phyloP scores from a whole-genome alignment of 495 filamentous ascomycete genomes.

The Hyaloscypha bicolor region DNA sequence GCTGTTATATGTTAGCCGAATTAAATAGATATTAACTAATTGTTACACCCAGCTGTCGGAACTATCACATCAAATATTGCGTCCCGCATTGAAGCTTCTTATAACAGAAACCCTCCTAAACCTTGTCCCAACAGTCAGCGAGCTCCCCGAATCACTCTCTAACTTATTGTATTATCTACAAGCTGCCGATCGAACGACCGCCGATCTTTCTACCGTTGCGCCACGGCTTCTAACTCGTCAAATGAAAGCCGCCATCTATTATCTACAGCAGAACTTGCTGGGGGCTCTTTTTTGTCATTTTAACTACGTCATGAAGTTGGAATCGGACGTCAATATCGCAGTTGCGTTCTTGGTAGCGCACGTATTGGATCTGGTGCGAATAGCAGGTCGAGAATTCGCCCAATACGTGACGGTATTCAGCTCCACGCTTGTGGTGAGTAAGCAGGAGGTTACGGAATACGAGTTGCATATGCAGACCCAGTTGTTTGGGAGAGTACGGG shows the following conservation, averaged over 20 bases:
- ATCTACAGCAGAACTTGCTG: slow-evolving; percentile 9
- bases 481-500: slow-evolving; percentile 10
- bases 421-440: too few relatives aligned
- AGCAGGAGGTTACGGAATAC: slow-evolving; percentile 3
- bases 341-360: slow-evolving; percentile 7
- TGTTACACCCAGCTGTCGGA: neutral
- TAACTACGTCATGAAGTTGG: neutral
- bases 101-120: slow-evolving; percentile 10
- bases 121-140: neutral
- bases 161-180: neutral
- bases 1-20: neutral
- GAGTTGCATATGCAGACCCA: slow-evolving; percentile 8
- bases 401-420: neutral
- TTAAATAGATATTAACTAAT: neutral
- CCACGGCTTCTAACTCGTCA: slow-evolving; percentile 9
- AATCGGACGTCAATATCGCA: slow-evolving; percentile 13
- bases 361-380: slow-evolving; percentile 2
- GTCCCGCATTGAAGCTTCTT: slow-evolving; percentile 3
- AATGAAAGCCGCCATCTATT: slow-evolving; percentile 13
- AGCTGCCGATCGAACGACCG: neutral
- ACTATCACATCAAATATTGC: neutral
- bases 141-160: slow-evolving; percentile 1
- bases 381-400: slow-evolving; percentile 5
- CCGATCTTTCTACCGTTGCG: slow-evolving; percentile 3
- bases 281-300: slow-evolving; percentile 2